A percentile compares a stretch with the other conserved stretches of the same genome.
phyloP scores from a whole-genome alignment of 192 early-diverging fungal genomes.

The Backusella luteola region DNA sequence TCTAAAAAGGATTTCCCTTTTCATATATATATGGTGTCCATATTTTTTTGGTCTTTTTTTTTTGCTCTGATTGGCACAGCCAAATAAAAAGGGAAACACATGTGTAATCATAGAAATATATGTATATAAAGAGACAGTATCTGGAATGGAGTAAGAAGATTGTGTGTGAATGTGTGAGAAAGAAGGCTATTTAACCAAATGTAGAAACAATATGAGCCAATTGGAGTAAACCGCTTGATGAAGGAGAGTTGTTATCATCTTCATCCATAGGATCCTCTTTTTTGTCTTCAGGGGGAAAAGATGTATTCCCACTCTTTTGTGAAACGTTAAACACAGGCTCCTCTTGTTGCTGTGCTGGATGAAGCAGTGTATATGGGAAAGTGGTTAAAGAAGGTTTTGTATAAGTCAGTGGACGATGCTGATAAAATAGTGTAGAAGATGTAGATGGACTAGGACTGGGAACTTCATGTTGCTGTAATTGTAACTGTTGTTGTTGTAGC shows the following conservation, averaged over 20 bases:
- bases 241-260: slow-evolving; percentile 11
- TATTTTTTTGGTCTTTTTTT: background rate
- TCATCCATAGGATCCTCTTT: slow-evolving; percentile 16
- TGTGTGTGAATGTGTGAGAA: background rate
- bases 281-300: background rate
- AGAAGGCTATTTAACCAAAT: slow-evolving; percentile 27
- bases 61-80: slow-evolving; percentile 4
- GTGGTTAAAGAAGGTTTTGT: background rate
- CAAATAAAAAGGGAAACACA: slow-evolving; percentile 9
- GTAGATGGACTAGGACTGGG: background rate
- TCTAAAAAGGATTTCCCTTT: slow-evolving; percentile 6
- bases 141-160: background rate
- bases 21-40: background rate
- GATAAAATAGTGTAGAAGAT: slow-evolving; percentile 22
- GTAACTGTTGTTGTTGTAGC: background rate
- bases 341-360: background rate
- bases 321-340: background rate
- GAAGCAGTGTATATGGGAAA: slow-evolving; percentile 17
- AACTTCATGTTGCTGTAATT: background rate
- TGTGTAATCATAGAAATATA: slow-evolving; percentile 3
- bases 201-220: slow-evolving; percentile 34
- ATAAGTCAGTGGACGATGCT: slow-evolving; percentile 24
- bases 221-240: slow-evolving; percentile 14
- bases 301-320: background rate
- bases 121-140: background rate